Base-by-base conservation (phyloP, 495 filamentous ascomycete species). In the Tuber brumale region DNA sequence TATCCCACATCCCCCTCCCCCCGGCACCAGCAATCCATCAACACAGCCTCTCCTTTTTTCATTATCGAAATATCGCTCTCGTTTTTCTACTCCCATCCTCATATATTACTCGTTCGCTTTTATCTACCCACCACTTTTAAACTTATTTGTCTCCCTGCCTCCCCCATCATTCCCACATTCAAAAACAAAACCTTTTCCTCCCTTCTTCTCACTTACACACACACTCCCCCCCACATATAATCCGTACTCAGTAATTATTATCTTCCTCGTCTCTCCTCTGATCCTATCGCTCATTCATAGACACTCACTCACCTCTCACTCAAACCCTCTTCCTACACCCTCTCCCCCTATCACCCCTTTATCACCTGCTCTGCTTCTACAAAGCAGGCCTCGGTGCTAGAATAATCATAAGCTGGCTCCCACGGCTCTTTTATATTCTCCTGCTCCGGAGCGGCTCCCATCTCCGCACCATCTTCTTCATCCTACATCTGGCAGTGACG, bases 401-500 rank as follows among this genome's bases (percentile, higher is more conserved):
- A 82, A 66, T 66, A 74, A 80, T 80, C 73, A 79, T 82, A 82
- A 83, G 57, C 81, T 83, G 81, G 81, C 81, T 70, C 81, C 81
- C 75, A 80, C 77, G 72, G 75, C 81, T 74, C 81, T 83, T 42
- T 81, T 79, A 69, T 83, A 81, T 76, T 83, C 81, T 71, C 78
- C 81, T 77, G 76, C 79, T 76, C 79, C 81, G 73, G 81, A 83
- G 81, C 79, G 80, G 79, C 74, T 83, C 46, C 81, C 81, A 74
- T 82, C 81, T 80, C 81, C 81, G 27, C 81, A 83, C 44, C 81
- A 83, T 23, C 76, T 83, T 42, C 76, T 83, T 45, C 81, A 83
- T 35, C 81, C 81, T 9, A 78, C 81, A 72, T 74, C 71, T 61
- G 74, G 74, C 72, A 71, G 70, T 69, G 81, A 81, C 69, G 74